These are phyloP conservation scores for Bisporella sp. DNA, from an alignment of 2,329 filamentous ascomycete genomes.

Conservation along the genomic window DNA sequence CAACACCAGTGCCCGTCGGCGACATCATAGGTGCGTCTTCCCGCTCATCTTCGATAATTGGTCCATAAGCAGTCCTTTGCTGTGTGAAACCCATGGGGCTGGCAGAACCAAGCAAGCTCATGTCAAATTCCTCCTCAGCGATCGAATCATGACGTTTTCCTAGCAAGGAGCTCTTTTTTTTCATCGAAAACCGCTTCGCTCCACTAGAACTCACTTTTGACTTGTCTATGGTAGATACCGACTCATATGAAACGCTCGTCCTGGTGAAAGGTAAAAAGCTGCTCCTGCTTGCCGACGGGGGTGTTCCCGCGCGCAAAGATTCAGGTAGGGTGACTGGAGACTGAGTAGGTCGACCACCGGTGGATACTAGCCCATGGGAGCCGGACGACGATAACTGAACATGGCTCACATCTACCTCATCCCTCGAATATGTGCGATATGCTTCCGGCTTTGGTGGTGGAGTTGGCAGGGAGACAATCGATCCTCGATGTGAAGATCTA, in stretches of 20 bases:
- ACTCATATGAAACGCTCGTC: constrained; percentile 13
- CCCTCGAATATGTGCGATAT: constrained; percentile 7
- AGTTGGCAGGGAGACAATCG: constrained; percentile 15
- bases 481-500: constrained; percentile 6
- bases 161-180: constrained; percentile 15
- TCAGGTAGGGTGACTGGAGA: constrained; percentile 12
- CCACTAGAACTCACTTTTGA: background rate
- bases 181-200: constrained; percentile 12
- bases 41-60: constrained; percentile 15
- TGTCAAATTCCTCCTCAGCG: constrained; percentile 23
- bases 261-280: constrained; percentile 16
- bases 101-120: constrained; percentile 20
- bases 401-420: constrained; percentile 21
- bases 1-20: constrained; percentile 8
- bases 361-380: constrained; percentile 7
- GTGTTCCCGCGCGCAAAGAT: constrained; percentile 14
- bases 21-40: constrained; percentile 11
- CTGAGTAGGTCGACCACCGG: constrained; percentile 7
- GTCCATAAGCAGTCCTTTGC: constrained; percentile 14
- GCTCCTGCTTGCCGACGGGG: constrained; percentile 10
- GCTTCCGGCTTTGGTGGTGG: constrained; percentile 3
- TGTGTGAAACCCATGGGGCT: constrained; percentile 17
- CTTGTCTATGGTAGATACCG: constrained; percentile 9
- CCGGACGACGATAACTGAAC: constrained; percentile 13
- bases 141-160: constrained; percentile 16